phyloP scores from a whole-genome alignment of 306 rosid species.

The Styphnolobium japonicum region DNA sequence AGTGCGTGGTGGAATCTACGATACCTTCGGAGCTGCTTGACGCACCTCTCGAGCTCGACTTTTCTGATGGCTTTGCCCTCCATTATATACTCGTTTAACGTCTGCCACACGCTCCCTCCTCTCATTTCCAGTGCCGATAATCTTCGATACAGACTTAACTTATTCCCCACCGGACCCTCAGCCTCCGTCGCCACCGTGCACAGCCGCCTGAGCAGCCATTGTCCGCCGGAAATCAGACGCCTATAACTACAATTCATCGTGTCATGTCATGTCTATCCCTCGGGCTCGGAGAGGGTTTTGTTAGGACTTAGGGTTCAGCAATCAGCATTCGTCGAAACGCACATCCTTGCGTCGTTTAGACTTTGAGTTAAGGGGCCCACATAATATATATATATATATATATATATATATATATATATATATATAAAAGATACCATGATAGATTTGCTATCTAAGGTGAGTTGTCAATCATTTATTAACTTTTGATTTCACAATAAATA shows the following conservation, averaged over 20 bases:
- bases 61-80: constrained; percentile 56
- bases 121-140: constrained; percentile 54
- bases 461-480: no score
- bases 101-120: constrained; percentile 56
- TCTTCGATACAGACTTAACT: constrained; percentile 42
- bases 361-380: no score
- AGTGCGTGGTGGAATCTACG: constrained; percentile 51
- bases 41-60: constrained; percentile 40
- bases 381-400: no score
- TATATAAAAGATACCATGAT: no score
- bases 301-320: no score
- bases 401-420: no score
- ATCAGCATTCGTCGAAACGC: no score
- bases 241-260: constrained; percentile 40
- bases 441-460: no score
- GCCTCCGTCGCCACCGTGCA: constrained; percentile 24
- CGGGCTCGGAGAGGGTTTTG: no score
- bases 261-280: no score
- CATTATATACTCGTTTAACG: constrained; percentile 54
- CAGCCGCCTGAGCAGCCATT: constrained; percentile 39
- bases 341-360: no score
- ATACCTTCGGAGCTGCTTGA: constrained; percentile 65
- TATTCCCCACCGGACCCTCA: neutral
- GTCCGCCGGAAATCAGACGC: constrained; percentile 36
- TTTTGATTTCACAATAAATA: no score